Percentiles rank a stretch among this genome's conserved stretches.
Evolutionary conservation across 2,329 filamentous ascomycete species (phyloP).

Genomic region (Aspergillus neoniger): DNA sequence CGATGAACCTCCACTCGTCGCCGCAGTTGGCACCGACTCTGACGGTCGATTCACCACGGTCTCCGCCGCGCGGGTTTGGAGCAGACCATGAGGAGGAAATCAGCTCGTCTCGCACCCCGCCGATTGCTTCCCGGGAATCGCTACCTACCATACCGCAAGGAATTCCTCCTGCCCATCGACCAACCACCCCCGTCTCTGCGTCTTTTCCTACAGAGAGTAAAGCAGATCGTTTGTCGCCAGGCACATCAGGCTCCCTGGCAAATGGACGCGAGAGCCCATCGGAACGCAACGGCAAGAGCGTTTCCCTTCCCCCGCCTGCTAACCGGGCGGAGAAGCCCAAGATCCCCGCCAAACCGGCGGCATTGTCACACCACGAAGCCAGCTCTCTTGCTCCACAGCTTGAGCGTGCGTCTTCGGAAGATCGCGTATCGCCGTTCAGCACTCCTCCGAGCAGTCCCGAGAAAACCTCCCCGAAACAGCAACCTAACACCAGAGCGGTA

Average conservation of each 20-base stretch:
- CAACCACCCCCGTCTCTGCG: conserved; percentile 35
- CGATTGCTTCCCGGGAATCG: conserved; percentile 28
- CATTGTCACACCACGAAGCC: conserved; percentile 33
- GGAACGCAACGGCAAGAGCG: conserved; percentile 38
- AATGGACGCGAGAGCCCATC: conserved; percentile 24
- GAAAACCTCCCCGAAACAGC: conserved; percentile 49
- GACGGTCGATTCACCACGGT: conserved; percentile 47
- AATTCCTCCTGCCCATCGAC: conserved; percentile 23
- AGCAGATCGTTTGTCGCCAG: conserved; percentile 25
- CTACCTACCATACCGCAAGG: conserved; percentile 25
- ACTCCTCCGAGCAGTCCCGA: conserved; percentile 78
- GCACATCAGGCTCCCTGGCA: conserved; percentile 15
- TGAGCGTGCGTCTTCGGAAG: conserved; percentile 39
- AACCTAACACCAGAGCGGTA: conserved; percentile 16
- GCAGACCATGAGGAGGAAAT: conserved; percentile 65
- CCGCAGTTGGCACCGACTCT: conserved; percentile 46
- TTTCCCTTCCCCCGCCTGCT: conserved; percentile 67
- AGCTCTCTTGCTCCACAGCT: conserved; percentile 30
- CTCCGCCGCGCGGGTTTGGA: conserved; percentile 39
- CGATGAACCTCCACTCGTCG: conserved; percentile 45
- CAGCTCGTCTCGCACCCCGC: conserved; percentile 38
- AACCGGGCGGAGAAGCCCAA: conserved; percentile 80
- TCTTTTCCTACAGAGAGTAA: conserved; percentile 23
- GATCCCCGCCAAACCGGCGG: conserved; percentile 54
- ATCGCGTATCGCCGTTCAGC: conserved; percentile 73